These are phyloP conservation scores for Protostelium mycophagum DNA, from an alignment of 78 protist species.

Conservation along the genomic window DNA sequence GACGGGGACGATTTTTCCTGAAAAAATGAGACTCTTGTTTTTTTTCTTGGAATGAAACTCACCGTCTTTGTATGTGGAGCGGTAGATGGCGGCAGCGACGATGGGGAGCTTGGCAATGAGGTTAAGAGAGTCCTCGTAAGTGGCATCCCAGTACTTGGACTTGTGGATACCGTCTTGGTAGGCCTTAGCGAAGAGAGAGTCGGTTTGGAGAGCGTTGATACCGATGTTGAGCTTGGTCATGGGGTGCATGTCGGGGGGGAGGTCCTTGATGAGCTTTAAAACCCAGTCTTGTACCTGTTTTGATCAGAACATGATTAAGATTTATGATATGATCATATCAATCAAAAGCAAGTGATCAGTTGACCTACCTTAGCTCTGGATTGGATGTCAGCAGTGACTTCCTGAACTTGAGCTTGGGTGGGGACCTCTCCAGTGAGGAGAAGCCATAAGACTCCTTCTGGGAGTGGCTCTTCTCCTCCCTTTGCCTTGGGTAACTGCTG, in stretches of 20 bases:
- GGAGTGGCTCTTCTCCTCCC: conserved; percentile 93
- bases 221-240: conserved; percentile 86
- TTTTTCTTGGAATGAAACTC: not conserved
- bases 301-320: conserved; percentile 32
- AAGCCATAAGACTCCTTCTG: conserved; percentile 92
- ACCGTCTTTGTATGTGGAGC: conserved; percentile 61
- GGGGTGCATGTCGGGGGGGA: conserved; percentile 93
- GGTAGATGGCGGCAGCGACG: conserved; percentile 90
- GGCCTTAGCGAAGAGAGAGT: conserved; percentile 80
- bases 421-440: conserved; percentile 95
- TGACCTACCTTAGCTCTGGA: conserved; percentile 9
- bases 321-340: no score
- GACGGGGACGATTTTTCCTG: conserved; percentile 47
- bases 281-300: conserved; percentile 56
- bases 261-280: conserved; percentile 55
- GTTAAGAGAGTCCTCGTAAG: conserved; percentile 89
- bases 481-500: conserved; percentile 81
- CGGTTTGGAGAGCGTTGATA: conserved; percentile 77
- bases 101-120: conserved; percentile 92
- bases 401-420: conserved; percentile 69
- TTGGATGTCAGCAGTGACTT: conserved; percentile 61
- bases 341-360: no score
- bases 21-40: not conserved
- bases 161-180: conserved; percentile 86
- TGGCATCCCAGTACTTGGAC: conserved; percentile 87